Percentiles rank a stretch among this genome's conserved stretches.
These are phyloP conservation scores for Globisporangium alternatum DNA, from an alignment of 352 stramenopile genomes.

Conservation along the genomic window DNA sequence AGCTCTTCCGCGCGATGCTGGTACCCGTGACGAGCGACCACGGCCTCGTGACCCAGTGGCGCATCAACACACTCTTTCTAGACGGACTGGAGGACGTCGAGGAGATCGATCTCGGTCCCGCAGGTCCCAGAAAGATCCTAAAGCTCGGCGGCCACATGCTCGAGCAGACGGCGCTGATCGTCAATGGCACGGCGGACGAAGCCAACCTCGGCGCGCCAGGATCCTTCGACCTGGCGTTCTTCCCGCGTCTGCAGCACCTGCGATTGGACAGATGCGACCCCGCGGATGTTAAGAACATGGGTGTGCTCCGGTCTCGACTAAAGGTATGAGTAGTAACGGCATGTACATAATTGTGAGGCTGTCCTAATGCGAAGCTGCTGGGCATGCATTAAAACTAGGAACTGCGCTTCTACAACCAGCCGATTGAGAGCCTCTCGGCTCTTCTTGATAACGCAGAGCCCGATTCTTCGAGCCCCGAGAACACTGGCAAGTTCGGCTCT, in stretches of 20 bases:
- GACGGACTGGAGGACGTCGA: constrained; percentile 10
- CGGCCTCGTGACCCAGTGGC: constrained; percentile 21
- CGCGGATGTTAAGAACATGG: constrained; percentile 10
- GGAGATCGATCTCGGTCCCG: constrained; percentile 11
- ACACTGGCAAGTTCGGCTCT: not conserved
- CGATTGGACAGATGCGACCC: constrained; percentile 11
- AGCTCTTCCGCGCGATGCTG: constrained; percentile 22
- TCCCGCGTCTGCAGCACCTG: constrained; percentile 19
- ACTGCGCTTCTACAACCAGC: constrained; percentile 15
- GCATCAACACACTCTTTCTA: constrained; percentile 12
- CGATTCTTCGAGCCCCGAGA: not conserved
- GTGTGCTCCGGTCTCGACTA: constrained; percentile 10
- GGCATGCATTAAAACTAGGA: constrained; percentile 7
- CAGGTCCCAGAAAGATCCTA: constrained; percentile 15
- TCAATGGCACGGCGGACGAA: constrained; percentile 4
- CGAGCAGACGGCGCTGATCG: constrained; percentile 14
- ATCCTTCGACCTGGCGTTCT: constrained; percentile 21
- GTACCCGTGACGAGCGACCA: constrained; percentile 11
- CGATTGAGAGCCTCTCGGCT: constrained; percentile 4
- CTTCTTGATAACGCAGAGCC: constrained; percentile 2
- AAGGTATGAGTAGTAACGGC: constrained; percentile 3
- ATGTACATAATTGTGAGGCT: not conserved
- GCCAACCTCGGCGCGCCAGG: constrained; percentile 8
- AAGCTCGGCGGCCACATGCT: constrained; percentile 20
- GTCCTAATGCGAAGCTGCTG: not conserved